phyloP scores from a whole-genome alignment of 495 filamentous ascomycete species.

The Hyaloscypha variabilis region DNA sequence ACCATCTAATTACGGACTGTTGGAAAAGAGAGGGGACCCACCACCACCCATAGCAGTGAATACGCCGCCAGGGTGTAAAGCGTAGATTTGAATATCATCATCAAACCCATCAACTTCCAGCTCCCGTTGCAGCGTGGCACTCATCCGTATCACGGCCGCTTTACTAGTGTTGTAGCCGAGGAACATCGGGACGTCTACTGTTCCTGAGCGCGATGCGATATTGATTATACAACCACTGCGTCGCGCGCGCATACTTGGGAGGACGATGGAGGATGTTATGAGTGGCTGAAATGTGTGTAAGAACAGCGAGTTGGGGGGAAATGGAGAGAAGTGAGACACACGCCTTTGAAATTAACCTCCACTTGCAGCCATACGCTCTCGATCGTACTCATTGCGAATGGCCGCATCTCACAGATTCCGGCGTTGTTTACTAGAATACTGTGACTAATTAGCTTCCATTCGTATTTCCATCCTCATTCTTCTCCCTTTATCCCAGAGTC shows the following conservation, averaged over 20 bases:
- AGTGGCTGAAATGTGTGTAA: too few species aligned
- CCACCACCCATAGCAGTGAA: neutral
- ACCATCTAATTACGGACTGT: too few species aligned
- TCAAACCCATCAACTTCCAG: neutral
- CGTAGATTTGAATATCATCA: neutral
- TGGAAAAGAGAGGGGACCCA: neutral
- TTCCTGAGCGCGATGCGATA: neutral
- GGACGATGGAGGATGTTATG: neutral
- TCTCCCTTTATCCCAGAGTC: too few species aligned
- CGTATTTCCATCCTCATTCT: too few species aligned
- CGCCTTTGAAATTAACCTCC: too few species aligned
- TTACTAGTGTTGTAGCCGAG: neutral
- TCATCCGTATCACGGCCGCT: neutral
- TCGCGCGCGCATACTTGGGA: neutral
- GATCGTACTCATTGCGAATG: too few species aligned
- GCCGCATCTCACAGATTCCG: too few species aligned
- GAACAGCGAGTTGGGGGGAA: too few species aligned
- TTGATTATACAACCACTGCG: neutral
- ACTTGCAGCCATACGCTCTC: too few species aligned
- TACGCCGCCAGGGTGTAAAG: neutral
- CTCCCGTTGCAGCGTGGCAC: neutral
- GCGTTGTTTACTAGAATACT: too few species aligned
- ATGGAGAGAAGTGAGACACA: too few species aligned
- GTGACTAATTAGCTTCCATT: too few species aligned
- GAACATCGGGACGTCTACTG: neutral